Percentiles rank a stretch among this genome's conserved stretches.
These are phyloP conservation scores for Podaxis carcinomalis DNA, from an alignment of 768 basidiomycete species.

Conservation along the genomic window DNA sequence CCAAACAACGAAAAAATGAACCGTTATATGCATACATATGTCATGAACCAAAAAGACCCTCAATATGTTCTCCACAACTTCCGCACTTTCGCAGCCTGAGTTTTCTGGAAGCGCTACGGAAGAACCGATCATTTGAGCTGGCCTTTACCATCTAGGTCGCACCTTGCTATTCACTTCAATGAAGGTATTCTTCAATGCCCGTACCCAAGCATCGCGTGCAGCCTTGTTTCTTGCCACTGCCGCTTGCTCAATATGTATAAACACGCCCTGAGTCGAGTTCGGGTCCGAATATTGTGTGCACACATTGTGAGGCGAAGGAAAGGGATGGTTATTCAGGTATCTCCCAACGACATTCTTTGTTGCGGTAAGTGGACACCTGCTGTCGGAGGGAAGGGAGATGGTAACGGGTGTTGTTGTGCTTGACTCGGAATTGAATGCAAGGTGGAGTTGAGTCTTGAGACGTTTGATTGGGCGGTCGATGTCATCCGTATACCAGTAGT, in stretches of 20 bases:
- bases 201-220: conserved; percentile 30
- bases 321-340: conserved; percentile 33
- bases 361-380: conserved; percentile 35
- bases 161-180: not conserved
- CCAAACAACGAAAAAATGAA: no score
- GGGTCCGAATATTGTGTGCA: conserved; percentile 18
- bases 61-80: not conserved
- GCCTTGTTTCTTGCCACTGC: conserved; percentile 15
- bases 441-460: conserved; percentile 25
- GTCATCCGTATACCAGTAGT: conserved; percentile 34
- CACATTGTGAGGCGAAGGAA: conserved; percentile 25
- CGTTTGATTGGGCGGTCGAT: conserved; percentile 31
- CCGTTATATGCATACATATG: no score
- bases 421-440: conserved; percentile 19
- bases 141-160: not conserved
- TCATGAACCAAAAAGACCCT: no score
- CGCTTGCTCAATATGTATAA: conserved; percentile 41
- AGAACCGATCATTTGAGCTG: not conserved
- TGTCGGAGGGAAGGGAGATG: conserved; percentile 36
- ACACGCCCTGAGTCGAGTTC: conserved; percentile 25
- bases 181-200: conserved; percentile 30
- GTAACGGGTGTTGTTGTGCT: conserved; percentile 25
- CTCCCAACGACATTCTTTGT: conserved; percentile 44
- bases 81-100: not conserved
- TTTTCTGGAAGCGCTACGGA: not conserved